A percentile compares a stretch with the other conserved stretches of the same genome.
These are phyloP conservation scores for Citrus trifoliata DNA, from an alignment of 345 rosid genomes.

Conservation along the genomic window DNA sequence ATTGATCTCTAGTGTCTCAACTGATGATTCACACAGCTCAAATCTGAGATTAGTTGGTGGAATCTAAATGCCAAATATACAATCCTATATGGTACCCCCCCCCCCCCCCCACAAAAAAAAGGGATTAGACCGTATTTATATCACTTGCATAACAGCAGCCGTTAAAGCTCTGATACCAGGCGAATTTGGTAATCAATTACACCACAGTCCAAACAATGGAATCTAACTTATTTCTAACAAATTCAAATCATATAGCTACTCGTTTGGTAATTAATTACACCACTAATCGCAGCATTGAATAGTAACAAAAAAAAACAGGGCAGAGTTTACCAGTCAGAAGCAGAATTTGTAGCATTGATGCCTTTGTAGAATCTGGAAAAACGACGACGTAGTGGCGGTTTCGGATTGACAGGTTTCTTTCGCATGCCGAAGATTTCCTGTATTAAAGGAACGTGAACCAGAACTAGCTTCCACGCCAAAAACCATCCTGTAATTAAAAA, in stretches of 20 bases:
- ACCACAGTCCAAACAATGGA: not conserved
- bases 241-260: not conserved
- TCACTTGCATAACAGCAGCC: not conserved
- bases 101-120: too few relatives aligned
- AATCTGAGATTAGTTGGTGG: not conserved
- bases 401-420: constrained; percentile 49
- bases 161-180: not conserved
- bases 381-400: constrained; percentile 47
- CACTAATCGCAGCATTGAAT: too few relatives aligned
- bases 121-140: not conserved
- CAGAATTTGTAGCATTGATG: constrained; percentile 20
- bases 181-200: not conserved
- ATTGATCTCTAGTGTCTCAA: not conserved
- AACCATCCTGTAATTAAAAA: constrained; percentile 52
- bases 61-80: not conserved
- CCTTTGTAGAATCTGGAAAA: constrained; percentile 51
- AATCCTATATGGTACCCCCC: not conserved
- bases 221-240: not conserved
- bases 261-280: not conserved
- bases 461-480: constrained; percentile 84
- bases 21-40: not conserved
- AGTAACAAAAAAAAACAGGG: not conserved
- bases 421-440: constrained; percentile 81
- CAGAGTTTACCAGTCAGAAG: constrained; percentile 21
- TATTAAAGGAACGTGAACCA: constrained; percentile 79